A percentile compares a stretch with the other conserved stretches of the same genome.
Conservation (phyloP, 148 eudicot genomes). For the Vaccinium myrtillus region DNA sequence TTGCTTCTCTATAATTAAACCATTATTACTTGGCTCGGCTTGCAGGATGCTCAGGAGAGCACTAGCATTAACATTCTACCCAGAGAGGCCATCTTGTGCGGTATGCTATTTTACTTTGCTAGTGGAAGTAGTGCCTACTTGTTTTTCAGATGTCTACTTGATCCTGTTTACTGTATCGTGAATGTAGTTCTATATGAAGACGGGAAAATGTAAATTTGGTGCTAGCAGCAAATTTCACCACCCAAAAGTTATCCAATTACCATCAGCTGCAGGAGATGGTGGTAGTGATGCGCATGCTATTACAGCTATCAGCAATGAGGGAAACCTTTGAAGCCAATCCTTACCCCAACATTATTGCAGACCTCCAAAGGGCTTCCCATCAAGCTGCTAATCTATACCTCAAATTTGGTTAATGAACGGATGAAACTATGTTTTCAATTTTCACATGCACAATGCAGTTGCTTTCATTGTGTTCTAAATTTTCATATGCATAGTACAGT, state of each 20-base stretch:
- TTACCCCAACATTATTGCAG: slow-evolving; percentile 50
- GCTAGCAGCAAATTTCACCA: slow-evolving; percentile 84
- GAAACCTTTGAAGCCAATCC: slow-evolving; percentile 31
- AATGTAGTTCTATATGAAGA: slow-evolving; percentile 22
- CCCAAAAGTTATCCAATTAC: slow-evolving; percentile 67
- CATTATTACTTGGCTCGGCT: slow-evolving; percentile 15
- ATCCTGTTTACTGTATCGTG: too few species aligned
- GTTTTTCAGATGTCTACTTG: too few species aligned
- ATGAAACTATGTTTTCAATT: not conserved
- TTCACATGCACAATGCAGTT: not conserved
- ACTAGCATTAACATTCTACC: slow-evolving; percentile 44
- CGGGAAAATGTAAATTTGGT: too few species aligned
- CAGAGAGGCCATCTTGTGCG: slow-evolving; percentile 41
- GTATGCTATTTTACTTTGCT: too few species aligned
- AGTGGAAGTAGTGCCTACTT: too few species aligned
- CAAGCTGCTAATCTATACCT: slow-evolving; percentile 50
- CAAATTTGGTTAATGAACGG: not conserved
- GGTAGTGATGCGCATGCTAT: slow-evolving; percentile 32
- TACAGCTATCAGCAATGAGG: slow-evolving; percentile 21
- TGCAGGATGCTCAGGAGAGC: slow-evolving; percentile 19
- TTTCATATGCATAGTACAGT: not conserved
- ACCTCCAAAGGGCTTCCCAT: slow-evolving; percentile 91
- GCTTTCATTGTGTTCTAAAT: too few species aligned
- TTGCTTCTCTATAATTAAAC: too few species aligned
- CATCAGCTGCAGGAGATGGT: slow-evolving; percentile 45